Evolutionary conservation across 192 early-diverging fungal genomes (phyloP).

Genomic region (Backusella psychrophila): DNA sequence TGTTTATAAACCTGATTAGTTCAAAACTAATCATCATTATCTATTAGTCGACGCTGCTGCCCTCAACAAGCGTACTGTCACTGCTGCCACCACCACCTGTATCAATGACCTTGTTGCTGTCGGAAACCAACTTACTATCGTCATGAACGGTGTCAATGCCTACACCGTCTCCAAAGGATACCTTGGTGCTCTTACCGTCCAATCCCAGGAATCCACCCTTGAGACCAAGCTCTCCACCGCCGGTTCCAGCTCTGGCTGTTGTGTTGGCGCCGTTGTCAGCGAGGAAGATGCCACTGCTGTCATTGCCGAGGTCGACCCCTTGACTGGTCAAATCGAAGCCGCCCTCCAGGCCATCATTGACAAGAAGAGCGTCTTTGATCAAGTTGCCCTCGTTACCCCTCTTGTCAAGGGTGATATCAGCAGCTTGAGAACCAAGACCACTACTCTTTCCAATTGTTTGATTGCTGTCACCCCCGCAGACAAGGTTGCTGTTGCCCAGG

Average conservation of each 20-base stretch:
- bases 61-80: not conserved
- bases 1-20: no score
- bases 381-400: not conserved
- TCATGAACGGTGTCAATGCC: not conserved
- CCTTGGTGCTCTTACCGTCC: not conserved
- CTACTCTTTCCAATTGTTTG: no score
- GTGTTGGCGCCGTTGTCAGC: not conserved
- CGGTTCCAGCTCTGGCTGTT: not conserved
- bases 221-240: not conserved
- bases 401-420: not conserved
- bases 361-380: slow-evolving; percentile 2
- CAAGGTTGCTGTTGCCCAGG: no score
- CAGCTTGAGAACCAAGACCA: not conserved
- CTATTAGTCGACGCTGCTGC: not conserved
- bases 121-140: not conserved
- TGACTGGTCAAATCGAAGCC: not conserved
- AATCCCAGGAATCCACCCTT: not conserved
- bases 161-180: not conserved
- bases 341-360: not conserved
- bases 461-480: no score
- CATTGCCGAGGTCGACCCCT: not conserved
- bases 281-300: slow-evolving; percentile 7
- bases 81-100: not conserved
- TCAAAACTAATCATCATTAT: not conserved
- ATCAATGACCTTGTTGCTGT: not conserved